phyloP scores from a whole-genome alignment of 768 basidiomycete species.

The Termitomyces heimii region DNA sequence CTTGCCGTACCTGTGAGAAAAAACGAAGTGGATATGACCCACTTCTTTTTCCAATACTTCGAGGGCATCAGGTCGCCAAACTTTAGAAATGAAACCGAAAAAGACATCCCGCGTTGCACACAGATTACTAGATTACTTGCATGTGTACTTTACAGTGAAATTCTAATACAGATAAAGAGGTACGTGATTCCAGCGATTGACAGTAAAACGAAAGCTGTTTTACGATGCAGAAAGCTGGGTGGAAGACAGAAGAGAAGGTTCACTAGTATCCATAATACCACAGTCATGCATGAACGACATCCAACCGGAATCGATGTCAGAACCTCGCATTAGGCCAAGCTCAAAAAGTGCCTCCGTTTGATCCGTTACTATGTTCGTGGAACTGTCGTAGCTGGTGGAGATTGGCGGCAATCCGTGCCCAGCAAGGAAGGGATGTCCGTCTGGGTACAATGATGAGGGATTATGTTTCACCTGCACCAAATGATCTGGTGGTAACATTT shows the following conservation, averaged over 20 bases:
- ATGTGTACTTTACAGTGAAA: neutral
- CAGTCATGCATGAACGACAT: constrained; percentile 43
- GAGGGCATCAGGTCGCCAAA: constrained; percentile 12
- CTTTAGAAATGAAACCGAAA: constrained; percentile 16
- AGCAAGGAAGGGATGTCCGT: neutral
- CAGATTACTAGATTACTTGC: neutral
- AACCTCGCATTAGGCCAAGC: constrained; percentile 37
- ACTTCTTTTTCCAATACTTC: constrained; percentile 10
- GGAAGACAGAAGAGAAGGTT: neutral
- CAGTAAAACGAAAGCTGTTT: neutral
- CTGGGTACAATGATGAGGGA: neutral
- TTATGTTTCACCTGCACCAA: neutral
- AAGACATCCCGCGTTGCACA: neutral
- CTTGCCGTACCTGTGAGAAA: too few relatives aligned
- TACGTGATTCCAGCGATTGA: neutral
- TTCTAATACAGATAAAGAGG: neutral
- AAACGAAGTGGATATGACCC: constrained; percentile 7
- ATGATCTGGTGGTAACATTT: neutral
- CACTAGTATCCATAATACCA: constrained; percentile 35
- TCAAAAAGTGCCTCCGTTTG: constrained; percentile 31
- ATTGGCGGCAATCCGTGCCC: neutral
- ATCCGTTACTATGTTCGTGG: constrained; percentile 9
- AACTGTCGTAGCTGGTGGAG: neutral
- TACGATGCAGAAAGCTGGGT: neutral
- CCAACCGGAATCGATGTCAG: constrained; percentile 43